These are phyloP conservation scores for Zygoascus ofunaensis DNA, from an alignment of 805 yeast species.

Conservation along the genomic window DNA sequence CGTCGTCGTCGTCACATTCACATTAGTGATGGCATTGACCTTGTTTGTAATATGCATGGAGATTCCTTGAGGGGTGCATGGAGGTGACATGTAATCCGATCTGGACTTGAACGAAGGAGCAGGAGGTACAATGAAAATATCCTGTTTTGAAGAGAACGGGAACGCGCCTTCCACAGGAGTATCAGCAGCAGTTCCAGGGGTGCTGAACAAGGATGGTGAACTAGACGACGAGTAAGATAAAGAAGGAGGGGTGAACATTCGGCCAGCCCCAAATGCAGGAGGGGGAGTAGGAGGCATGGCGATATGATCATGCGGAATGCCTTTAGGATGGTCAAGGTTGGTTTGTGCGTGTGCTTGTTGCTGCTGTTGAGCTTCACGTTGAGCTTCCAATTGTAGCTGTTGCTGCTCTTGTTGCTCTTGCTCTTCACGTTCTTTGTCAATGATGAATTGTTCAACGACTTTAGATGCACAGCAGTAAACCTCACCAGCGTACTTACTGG, in stretches of 20 bases:
- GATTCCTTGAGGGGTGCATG: constrained; percentile 14
- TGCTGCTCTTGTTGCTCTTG: constrained; percentile 19
- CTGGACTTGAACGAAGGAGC: constrained; percentile 1
- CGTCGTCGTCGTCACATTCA: background rate
- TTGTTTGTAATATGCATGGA: background rate
- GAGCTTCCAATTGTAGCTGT: too few species aligned
- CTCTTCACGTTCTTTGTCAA: constrained; percentile 17
- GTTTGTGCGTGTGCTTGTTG: background rate
- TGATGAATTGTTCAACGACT: constrained; percentile 25
- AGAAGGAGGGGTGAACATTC: constrained; percentile 30
- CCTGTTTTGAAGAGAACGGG: background rate
- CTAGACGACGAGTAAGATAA: constrained; percentile 25
- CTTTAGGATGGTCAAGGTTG: constrained; percentile 1
- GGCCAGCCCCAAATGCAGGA: constrained; percentile 12
- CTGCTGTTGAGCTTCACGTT: too few species aligned
- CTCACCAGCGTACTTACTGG: constrained; percentile 30
- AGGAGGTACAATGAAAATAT: constrained; percentile 1
- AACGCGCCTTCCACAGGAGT: constrained; percentile 5
- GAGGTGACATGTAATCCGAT: constrained; percentile 17
- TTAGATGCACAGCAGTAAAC: constrained; percentile 26
- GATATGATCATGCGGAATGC: constrained; percentile 2
- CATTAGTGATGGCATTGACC: background rate
- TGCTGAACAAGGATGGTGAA: constrained; percentile 5
- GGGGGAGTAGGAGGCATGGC: constrained; percentile 14
- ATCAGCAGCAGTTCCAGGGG: constrained; percentile 3